phyloP scores from a whole-genome alignment of 768 basidiomycete genomes.

The Hypsizygus marmoreus region DNA sequence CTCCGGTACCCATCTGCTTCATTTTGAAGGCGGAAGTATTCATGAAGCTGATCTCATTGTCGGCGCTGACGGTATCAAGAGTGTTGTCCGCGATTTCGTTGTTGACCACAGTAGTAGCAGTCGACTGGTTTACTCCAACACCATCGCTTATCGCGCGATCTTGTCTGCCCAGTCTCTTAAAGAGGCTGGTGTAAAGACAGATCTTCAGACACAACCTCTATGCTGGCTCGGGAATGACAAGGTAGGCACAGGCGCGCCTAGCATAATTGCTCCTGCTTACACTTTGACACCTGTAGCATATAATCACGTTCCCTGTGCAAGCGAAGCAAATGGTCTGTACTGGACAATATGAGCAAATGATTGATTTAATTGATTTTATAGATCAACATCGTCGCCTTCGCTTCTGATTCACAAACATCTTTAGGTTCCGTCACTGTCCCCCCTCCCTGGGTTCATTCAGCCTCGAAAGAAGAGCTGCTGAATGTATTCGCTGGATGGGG shows the following conservation, averaged over 20 bases:
- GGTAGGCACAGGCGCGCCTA: conserved; percentile 28
- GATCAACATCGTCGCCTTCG: conserved; percentile 52
- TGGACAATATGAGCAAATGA: background rate
- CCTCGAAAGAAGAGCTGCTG: conserved; percentile 44
- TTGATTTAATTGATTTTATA: conserved; percentile 12
- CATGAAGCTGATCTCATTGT: conserved; percentile 50
- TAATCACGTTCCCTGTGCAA: conserved; percentile 54
- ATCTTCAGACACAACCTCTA: conserved; percentile 34
- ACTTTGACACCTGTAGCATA: conserved; percentile 48
- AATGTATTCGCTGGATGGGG: conserved; percentile 48
- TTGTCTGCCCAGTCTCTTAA: conserved; percentile 40
- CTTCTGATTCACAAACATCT: conserved; percentile 30
- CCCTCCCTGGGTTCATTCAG: conserved; percentile 44
- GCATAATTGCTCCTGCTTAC: background rate
- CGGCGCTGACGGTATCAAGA: conserved; percentile 58
- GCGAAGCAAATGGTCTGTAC: conserved; percentile 40
- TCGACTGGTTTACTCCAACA: conserved; percentile 43
- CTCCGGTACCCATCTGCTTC: conserved; percentile 33
- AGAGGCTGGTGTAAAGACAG: conserved; percentile 43
- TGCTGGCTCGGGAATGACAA: conserved; percentile 49
- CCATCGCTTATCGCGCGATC: conserved; percentile 51
- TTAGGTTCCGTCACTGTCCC: conserved; percentile 28
- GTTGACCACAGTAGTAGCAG: conserved; percentile 25
- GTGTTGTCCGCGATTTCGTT: conserved; percentile 41
- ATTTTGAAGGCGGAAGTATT: conserved; percentile 51